Base-by-base conservation (phyloP, 495 filamentous ascomycete species). In the Trypethelium eluteriae region DNA sequence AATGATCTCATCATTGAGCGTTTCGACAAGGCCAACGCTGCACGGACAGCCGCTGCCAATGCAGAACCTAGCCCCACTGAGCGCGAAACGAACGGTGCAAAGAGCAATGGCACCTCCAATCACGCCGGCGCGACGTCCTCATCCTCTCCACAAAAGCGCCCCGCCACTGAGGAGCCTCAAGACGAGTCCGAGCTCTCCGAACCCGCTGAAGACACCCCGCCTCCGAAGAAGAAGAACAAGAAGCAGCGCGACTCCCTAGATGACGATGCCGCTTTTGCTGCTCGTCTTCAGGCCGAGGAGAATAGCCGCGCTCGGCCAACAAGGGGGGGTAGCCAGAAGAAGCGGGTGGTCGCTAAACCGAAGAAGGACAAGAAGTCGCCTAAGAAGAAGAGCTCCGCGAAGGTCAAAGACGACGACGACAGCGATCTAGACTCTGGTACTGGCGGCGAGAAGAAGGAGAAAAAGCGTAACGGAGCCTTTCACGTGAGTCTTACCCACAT, bases 271-370 rank as follows among this genome's bases (percentile, higher is more conserved):
- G 81, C 86, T 9, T 83, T 92, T 65, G 94, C 94, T 2, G 92
- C 91, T 2, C 86, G 88, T 74, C 81, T 98, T 38, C 94, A 98
- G 77, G 94, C 92, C 2, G 88, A 96, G 76, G 91, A 94, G 80
- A 96, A 97, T 75, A 79, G 84, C 66, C 39, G 78, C 79, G 86
- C 83, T 32, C 83, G 93, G 25, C 80, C 87, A 18, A 96, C 92
- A 0, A 81, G 93, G 41, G 83, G 83, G 7, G 90, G 87, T 3
- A 77, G 79, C 5, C 84, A 85, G 2, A 75, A 74, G 70, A 76
- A 72, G 66, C 64, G 65, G 62, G 68, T 73, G 32, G 69, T 76
- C 25, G 78, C 76, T 64, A 77, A 76, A 67, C 66, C 63, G 49
- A 76, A 76, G 68, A 85, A 83, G 73, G 78, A 84, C 0, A 76